Base-by-base conservation (phyloP, 176 grass and related monocot genomes). In the Musa itinerans region DNA sequence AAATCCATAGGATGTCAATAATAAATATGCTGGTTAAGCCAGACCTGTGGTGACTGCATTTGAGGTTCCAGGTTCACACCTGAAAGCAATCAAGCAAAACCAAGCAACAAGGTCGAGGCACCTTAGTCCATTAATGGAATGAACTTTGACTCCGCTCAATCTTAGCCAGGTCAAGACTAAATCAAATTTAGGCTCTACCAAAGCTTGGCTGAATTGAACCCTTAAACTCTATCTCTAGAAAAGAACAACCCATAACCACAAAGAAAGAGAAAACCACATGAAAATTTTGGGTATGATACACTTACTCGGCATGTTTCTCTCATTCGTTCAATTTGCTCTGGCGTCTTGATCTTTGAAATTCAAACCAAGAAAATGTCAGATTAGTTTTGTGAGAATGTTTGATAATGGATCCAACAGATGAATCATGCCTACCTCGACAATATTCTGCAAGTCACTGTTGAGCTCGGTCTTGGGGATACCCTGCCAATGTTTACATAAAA, bases 231-330 rank as follows among this genome's bases (percentile, higher is more conserved):
- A 51, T 74, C 7, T 57, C 12, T 21, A 43, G 15, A 74, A 2
- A 29, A 77, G n/a, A 48, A 48, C 8, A 76, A 86, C 52, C 55
- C 82, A 29, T 6, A 17, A 68, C 1, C 62, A 69, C 51, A 52
- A 13, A 25, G 26, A 75, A 74, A 9, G 57, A 79, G 72, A 29
- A 82, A 76, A 78, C 24, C 20, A 24, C 77, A n/a, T 74, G 50
- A 1, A 43, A 26, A 82, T 71, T n/a, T 49, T 48, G 5, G 23
- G 72, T 55, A 6, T 27, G 54, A 22, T 54, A 56, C 56, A 83
- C 90, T 91, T 91, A 99, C 95, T 59, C 81, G 84, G 63, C 95
- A 94, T 84, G 89, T 93, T 99, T 92, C 90, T 85, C 90, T 94
- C 95, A 99, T 99, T 76, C 83, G 82, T 83, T 92, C 82, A 78